Evolutionary conservation across 2,329 filamentous ascomycete species (phyloP).

Genomic region (Colletotrichum abscissum): DNA sequence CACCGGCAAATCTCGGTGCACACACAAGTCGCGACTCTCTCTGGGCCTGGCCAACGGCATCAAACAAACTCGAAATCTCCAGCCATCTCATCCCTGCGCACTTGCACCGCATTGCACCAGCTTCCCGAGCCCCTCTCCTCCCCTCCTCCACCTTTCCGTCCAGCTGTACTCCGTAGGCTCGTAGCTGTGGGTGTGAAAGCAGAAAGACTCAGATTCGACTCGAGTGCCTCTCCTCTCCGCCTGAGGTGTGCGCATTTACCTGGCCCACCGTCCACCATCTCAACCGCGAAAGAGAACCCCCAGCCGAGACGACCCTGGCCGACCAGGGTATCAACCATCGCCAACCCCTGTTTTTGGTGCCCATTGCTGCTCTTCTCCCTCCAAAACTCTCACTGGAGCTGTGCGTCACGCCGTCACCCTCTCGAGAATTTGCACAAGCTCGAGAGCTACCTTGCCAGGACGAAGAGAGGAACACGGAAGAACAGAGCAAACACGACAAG

Average conservation of each 20-base stretch:
- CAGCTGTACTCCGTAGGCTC: not conserved
- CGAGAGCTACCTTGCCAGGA: not conserved
- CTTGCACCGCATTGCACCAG: constrained; percentile 8
- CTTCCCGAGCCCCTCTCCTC: constrained; percentile 20
- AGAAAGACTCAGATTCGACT: no score
- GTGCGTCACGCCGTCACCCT: constrained; percentile 32
- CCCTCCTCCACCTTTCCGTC: not conserved
- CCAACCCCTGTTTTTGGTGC: constrained; percentile 10
- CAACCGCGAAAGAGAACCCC: not conserved
- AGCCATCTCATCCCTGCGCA: constrained; percentile 3
- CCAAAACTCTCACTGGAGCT: not conserved
- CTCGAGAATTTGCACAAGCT: constrained; percentile 20
- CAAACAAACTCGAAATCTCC: not conserved
- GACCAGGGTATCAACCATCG: not conserved
- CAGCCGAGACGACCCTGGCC: not conserved
- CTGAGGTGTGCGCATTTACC: not conserved
- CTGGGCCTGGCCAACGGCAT: not conserved
- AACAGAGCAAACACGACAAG: not conserved
- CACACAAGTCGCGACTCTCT: not conserved
- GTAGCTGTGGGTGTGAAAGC: not conserved
- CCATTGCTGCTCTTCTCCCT: constrained; percentile 17
- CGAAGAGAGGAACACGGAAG: not conserved
- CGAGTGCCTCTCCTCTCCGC: no score
- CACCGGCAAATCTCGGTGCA: not conserved
- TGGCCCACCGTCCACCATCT: not conserved